Percentiles rank a stretch among this genome's conserved stretches.
Evolutionary conservation across 2,329 filamentous ascomycete species (phyloP).

Genomic region (Botrytis tulipae): DNA sequence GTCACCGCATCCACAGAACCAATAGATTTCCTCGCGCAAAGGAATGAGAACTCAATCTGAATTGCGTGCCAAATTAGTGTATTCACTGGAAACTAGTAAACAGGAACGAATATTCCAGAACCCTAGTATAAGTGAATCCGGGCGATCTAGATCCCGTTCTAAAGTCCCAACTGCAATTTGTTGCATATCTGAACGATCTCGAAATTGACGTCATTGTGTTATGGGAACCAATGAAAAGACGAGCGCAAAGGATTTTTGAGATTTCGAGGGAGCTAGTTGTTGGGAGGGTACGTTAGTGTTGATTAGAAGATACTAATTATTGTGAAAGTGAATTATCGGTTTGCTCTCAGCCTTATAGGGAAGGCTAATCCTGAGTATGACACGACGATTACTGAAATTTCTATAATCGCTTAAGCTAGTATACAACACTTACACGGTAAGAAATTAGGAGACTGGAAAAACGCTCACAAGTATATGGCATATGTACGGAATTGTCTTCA

Average conservation of each 20-base stretch:
- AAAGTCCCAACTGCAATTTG: neutral
- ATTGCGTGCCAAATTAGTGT: too few relatives aligned
- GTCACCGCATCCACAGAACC: neutral
- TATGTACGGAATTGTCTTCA: neutral
- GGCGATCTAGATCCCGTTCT: neutral
- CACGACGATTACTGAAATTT: neutral
- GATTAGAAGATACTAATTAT: neutral
- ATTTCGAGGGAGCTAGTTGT: neutral
- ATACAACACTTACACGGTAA: neutral
- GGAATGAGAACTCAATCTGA: neutral
- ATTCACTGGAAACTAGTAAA: neutral
- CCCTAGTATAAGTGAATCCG: neutral
- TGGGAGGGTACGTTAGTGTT: neutral
- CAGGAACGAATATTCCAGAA: neutral
- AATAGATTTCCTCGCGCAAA: neutral
- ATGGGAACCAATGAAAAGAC: neutral
- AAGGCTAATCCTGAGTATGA: neutral
- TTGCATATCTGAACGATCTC: neutral
- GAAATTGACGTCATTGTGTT: neutral
- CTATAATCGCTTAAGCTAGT: neutral
- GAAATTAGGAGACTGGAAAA: neutral
- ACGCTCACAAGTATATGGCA: neutral
- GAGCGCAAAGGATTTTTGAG: neutral
- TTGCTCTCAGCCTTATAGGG: neutral
- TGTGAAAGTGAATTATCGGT: neutral